Evolutionary conservation across 306 rosid genomes (phyloP), one percentile per base, ranked within the genome.

Genomic region (Alnus glutinosa): DNA sequence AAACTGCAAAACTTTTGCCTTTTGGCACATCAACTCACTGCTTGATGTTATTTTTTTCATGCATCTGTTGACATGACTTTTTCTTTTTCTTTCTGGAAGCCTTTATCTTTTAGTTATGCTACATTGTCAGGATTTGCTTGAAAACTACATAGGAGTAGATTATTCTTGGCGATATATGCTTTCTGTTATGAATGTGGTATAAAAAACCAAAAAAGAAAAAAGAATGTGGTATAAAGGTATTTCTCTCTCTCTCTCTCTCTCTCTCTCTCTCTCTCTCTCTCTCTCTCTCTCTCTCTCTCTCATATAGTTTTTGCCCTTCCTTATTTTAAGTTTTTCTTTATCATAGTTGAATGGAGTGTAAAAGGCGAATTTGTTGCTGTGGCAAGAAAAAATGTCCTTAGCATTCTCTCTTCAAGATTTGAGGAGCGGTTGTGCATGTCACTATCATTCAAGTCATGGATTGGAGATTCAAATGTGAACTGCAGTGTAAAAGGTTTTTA

Each of bases 281-380:
- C n/a, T 0, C 5, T 42, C 14, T 14, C 4, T 3, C n/a, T 55
- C 0, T 1, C 59, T n/a, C 11, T 3, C 28, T 10, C 57, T 55
- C 15, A 18, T 79, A 64, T 84, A 51, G 34, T 54, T 80, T 82
- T 79, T 75, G 47, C 66, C 67, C 3, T 81, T 81, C 70, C 75
- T 39, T 74, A 34, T 73, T 76, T 36, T 42, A 28, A 72, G 73
- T 73, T 19, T 81, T 55, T 70, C 72, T 75, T 85, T 80, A 68
- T 66, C 67, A 30, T 69, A 94, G 97, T 92, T 78, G 98, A 90
- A 71, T 94, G 97, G 93, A 91, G 90, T 51, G 44, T 76, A 49
- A 82, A 88, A 54, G 95, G 98, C 36, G 86, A 77, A 82, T 86
- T 81, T 83, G 75, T 94, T 83, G 97, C 92, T 11, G 93, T 91